Evolutionary conservation across 106 monocot species (phyloP), one percentile per base, ranked within the genome.

Genomic region (Ottelia alismoides): DNA sequence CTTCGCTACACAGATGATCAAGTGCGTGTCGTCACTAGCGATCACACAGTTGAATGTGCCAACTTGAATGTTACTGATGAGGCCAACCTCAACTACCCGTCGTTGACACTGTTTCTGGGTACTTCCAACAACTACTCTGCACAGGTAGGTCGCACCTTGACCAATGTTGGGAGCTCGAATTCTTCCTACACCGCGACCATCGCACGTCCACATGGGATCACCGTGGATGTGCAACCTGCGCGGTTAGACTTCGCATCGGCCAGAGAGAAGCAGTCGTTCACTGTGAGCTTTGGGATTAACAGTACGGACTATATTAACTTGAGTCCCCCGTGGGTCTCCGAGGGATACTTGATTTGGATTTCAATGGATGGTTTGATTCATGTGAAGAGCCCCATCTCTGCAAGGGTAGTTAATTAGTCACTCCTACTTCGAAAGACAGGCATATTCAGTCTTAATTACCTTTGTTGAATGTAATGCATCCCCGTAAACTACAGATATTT

Each of bases 81-180:
- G 22, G 65, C 44, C 1, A 57, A 74, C 6, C 30, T 79, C 16
- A 79, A 79, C 74, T 79, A 79, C 35, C 79, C 79, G 2, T 62
- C 79, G 0, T 58, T 79, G 4, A n/a, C 62, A 17, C 57, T 74
- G 45, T 1, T 28, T 3, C 23, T 58, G 1, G 1, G 22, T 0
- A 3, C 3, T 22, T 7, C 20, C 14, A 7, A 6, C 6, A 43
- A 43, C 40, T 43, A 6, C 16, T 43, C 40, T 43, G 31, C 52
- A n/a, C 64, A 27, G 1, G 43, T 66, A 16, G 58, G 20, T 0
- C 45, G 79, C n/a, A 79, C 74, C 0, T 66, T 63, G 66, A 79
- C 31, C 16, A 65, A 74, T 16, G 70, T 74, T 0, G 57, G 53
- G 1, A 52, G 63, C 43, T 29, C 29, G 1, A 27, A 0, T 1